Conservation (phyloP, 257 asterid species). For the Ilex asprella region DNA sequence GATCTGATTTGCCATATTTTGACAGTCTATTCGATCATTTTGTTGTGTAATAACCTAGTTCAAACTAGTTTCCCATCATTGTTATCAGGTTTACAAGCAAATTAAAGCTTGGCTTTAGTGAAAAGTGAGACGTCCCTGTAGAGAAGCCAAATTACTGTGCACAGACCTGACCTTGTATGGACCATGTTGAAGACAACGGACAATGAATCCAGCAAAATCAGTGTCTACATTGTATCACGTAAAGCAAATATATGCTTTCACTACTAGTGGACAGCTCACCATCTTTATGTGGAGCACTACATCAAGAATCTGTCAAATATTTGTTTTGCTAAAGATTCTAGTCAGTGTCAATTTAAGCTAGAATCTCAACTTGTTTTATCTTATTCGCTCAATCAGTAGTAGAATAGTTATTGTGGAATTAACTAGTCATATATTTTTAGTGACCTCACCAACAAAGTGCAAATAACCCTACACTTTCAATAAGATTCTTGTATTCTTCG, state of each 20-base stretch:
- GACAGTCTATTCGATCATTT: too few species aligned
- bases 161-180: too few species aligned
- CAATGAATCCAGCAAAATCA: slow-evolving; percentile 9
- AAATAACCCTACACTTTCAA: too few species aligned
- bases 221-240: background rate
- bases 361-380: slow-evolving; percentile 10
- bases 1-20: too few species aligned
- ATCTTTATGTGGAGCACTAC: background rate
- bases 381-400: background rate
- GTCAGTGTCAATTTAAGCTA: slow-evolving; percentile 11
- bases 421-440: slow-evolving; percentile 1
- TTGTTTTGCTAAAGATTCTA: slow-evolving; percentile 10
- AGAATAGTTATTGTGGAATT: background rate
- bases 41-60: too few species aligned
- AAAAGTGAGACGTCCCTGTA: too few species aligned
- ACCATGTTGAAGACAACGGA: too few species aligned
- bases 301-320: slow-evolving; percentile 1
- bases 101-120: too few species aligned
- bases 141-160: too few species aligned
- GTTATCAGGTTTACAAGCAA: too few species aligned
- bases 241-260: slow-evolving; percentile 9
- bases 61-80: too few species aligned
- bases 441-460: background rate
- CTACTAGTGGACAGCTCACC: slow-evolving; percentile 10
- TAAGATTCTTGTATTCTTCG: too few species aligned